Conservation (phyloP, 106 monocot genomes). For the Agapanthus africanus region DNA sequence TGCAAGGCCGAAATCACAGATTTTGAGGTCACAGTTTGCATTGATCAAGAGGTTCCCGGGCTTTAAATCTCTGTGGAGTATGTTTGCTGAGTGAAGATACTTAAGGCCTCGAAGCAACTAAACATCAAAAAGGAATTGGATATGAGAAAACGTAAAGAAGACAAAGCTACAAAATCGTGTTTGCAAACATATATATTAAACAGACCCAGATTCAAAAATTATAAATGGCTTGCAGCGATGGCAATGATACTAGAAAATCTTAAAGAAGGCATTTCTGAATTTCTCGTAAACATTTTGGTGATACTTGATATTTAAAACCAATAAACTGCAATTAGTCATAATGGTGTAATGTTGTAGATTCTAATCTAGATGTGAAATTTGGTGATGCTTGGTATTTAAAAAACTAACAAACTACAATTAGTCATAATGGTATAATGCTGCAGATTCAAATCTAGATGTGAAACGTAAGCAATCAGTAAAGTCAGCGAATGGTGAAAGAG, state of each 20-base stretch:
- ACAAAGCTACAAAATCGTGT: no score
- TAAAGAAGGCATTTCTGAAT: no score
- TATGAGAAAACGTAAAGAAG: no score
- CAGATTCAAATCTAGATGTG: background rate
- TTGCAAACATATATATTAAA: no score
- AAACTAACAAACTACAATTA: background rate
- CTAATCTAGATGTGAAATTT: background rate
- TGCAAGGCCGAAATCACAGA: conserved; percentile 72
- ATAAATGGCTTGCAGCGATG: no score
- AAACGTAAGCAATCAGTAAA: background rate
- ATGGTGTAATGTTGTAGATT: background rate
- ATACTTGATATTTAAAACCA: no score
- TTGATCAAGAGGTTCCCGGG: conserved; percentile 73
- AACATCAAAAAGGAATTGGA: no score
- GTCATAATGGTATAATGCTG: background rate
- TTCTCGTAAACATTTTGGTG: no score
- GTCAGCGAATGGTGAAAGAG: background rate
- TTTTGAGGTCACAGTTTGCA: conserved; percentile 73
- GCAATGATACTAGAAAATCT: no score
- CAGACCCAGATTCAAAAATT: no score
- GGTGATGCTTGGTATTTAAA: no score
- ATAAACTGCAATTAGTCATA: background rate
- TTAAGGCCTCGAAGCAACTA: conserved; percentile 47
- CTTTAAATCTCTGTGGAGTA: conserved; percentile 70
- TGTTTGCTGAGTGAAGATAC: conserved; percentile 72